Conservation (phyloP, 768 basidiomycete genomes). For the Trametes cingulata region DNA sequence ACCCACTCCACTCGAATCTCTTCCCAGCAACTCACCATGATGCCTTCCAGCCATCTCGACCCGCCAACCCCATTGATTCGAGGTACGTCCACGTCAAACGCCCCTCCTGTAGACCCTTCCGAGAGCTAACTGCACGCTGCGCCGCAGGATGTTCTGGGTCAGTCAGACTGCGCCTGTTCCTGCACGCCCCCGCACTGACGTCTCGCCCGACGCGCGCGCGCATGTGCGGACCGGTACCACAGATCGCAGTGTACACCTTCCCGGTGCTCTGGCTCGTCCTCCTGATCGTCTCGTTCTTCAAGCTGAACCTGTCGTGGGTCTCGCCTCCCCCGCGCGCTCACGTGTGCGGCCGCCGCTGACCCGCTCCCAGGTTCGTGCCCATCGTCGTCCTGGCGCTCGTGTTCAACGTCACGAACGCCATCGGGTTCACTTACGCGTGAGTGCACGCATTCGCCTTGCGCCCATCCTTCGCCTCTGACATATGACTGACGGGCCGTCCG, state of each 20-base stretch:
- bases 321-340: background rate
- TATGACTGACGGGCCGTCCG: background rate
- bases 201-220: conserved; percentile 6
- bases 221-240: conserved; percentile 5
- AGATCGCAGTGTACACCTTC: conserved; percentile 89
- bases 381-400: conserved; percentile 93
- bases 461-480: background rate
- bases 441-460: conserved; percentile 30
- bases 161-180: conserved; percentile 21
- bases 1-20: background rate
- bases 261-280: conserved; percentile 87
- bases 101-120: background rate
- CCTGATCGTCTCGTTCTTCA: conserved; percentile 85
- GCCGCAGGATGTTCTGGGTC: conserved; percentile 89
- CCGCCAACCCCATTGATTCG: conserved; percentile 85
- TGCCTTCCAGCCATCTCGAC: conserved; percentile 70
- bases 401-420: conserved; percentile 94
- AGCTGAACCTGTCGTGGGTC: conserved; percentile 82
- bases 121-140: background rate
- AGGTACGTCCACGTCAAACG: conserved; percentile 48
- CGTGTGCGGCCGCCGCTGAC: background rate
- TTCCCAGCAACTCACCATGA: background rate
- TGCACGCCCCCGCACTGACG: background rate
- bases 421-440: conserved; percentile 95
- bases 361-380: conserved; percentile 79